Base-by-base conservation (phyloP, 1,284 basidiomycete genomes). In the Ustilago tritici region DNA sequence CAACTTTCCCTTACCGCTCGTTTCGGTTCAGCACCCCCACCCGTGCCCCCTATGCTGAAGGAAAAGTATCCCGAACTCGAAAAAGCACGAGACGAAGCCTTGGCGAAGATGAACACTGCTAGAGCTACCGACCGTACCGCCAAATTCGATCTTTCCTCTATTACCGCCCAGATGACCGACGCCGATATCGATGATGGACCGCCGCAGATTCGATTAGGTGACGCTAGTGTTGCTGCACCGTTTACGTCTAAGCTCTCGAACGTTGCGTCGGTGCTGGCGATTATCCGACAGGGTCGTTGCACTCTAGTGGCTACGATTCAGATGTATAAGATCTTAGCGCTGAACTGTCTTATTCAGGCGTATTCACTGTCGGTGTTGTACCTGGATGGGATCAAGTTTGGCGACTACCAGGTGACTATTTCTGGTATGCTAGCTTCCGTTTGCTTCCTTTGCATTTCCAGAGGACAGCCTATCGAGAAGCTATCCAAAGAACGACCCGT, bases 251-350 rank as follows among this genome's bases (percentile, higher is more conserved):
- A 86, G 61, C 61, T 86, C 19, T 67, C 74, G 41, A 79, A 82
- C 43, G 83, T 86, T 15, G 65, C 64, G 32, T 62, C 79, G 56
- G 70, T 85, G 34, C 63, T 78, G 17, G 71, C 82, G 35, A 84
- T 86, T 55, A 82, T 86, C 56, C 76, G 84, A 11, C 84, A 86
- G 57, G 84, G 84, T n/a, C 59, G 84, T 12, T 85, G 80, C 46
- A 85, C 84, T 56, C 70, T 86, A 34, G 84, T 86, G 9, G 82
- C 84, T 7, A 84, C 82, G 47, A 82, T 84, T 50, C 84, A 86
- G 72, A 85, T 84, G 84, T 84, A 86, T 79, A 86, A 86, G 78
- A 86, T 85, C 47, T 72, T 86, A 7, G 84, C 84, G 53, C 76
- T 85, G 52, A 85, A 85, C 67, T 86, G 84, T 65, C 63, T 86